Evolutionary conservation across 108 stramenopile genomes (phyloP).

Genomic region (Nannochloropsis oceanica): DNA sequence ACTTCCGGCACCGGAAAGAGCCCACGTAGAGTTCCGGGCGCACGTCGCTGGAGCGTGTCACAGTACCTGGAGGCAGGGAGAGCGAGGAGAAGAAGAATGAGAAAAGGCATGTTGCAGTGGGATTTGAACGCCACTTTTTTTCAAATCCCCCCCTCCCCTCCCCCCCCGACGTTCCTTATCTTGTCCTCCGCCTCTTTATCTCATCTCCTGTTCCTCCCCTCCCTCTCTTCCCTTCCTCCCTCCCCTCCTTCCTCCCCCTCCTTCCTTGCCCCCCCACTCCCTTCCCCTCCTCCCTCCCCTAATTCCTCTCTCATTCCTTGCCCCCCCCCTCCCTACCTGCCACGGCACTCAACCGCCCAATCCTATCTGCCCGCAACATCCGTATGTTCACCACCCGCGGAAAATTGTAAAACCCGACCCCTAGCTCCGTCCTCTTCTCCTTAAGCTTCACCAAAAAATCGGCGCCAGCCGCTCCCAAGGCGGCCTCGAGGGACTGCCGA

Average conservation of each 20-base stretch:
- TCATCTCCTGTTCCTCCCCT: not conserved
- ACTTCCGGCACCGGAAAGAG: conserved; percentile 80
- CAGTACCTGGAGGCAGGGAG: conserved; percentile 66
- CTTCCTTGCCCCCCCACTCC: not conserved
- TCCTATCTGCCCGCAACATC: conserved; percentile 50
- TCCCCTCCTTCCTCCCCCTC: not conserved
- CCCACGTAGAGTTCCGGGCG: conserved; percentile 89
- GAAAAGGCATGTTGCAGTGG: conserved; percentile 34
- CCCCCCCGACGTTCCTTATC: no score
- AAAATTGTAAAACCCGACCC: conserved; percentile 36
- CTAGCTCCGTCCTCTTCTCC: conserved; percentile 50
- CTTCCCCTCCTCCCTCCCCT: not conserved
- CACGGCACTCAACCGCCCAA: conserved; percentile 56
- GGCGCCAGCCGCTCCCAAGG: conserved; percentile 44
- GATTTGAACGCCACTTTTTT: no score
- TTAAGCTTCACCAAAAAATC: conserved; percentile 45
- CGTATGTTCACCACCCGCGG: conserved; percentile 45
- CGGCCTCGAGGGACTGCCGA: not conserved
- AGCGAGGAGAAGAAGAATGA: conserved; percentile 48
- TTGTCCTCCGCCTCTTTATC: no score
- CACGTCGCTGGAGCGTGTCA: conserved; percentile 90
- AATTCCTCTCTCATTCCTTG: not conserved
- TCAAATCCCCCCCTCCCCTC: not conserved
- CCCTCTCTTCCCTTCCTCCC: not conserved
- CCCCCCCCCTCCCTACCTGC: conserved; percentile 1